phyloP scores from a whole-genome alignment of 2,329 filamentous ascomycete genomes.

The Fusarium aywerte region DNA sequence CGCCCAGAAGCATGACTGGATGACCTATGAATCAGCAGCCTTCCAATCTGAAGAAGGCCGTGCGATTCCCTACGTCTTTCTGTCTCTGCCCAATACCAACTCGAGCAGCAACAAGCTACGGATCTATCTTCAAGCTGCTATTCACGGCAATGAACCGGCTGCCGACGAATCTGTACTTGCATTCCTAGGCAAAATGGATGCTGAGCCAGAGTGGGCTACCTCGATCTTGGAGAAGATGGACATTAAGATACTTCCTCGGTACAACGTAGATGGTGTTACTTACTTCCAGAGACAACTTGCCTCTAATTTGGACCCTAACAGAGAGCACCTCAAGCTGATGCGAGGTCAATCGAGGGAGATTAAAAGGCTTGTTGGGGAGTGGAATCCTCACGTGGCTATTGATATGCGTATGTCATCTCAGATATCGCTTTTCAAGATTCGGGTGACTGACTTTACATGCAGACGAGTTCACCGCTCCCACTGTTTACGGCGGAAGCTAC shows the following conservation, averaged over 20 bases:
- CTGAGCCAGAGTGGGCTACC: conserved; percentile 3
- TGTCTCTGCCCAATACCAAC: neutral
- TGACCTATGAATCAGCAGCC: neutral
- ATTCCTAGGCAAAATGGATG: conserved; percentile 18
- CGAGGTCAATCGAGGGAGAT: neutral
- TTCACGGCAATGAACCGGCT: conserved; percentile 24
- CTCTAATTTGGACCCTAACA: conserved; percentile 10
- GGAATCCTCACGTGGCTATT: conserved; percentile 10
- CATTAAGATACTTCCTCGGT: conserved; percentile 19
- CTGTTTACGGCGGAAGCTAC: conserved; percentile 11
- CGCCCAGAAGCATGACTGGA: conserved; percentile 14
- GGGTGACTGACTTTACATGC: accelerated
- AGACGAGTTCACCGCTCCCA: conserved; percentile 13
- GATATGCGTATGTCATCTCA: conserved; percentile 8
- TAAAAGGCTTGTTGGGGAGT: conserved; percentile 3
- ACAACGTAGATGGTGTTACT: conserved; percentile 18
- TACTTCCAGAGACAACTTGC: conserved; percentile 25
- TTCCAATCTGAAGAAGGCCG: conserved; percentile 25
- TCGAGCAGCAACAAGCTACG: neutral
- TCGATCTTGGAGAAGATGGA: conserved; percentile 24
- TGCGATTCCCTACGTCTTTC: conserved; percentile 11
- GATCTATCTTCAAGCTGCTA: conserved; percentile 15
- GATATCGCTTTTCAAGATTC: accelerated
- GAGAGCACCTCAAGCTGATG: conserved; percentile 20
- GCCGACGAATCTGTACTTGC: conserved; percentile 13